Evolutionary conservation across 108 stramenopile species (phyloP), one percentile per base, ranked within the genome.

Genomic region (Schizochytrium sp.): DNA sequence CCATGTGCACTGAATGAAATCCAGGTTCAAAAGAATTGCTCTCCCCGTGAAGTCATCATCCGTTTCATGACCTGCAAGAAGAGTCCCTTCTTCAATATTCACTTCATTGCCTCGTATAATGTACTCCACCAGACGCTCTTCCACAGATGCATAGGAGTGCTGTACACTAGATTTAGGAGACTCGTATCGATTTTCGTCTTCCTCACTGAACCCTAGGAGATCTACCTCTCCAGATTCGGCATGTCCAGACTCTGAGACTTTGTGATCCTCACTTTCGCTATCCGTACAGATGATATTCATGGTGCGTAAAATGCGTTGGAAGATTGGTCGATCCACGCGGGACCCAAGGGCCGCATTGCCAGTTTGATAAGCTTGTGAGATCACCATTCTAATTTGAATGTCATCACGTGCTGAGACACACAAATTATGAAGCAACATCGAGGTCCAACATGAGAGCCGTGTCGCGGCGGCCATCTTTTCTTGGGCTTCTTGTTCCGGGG

Each of bases 321-420:
- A 55, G 53, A 83, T 83, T 10, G 76, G 47, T 0, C 53, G 47
- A 55, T 55, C 53, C n/a, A 49, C 15, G 10, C 53, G 50, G 45
- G 47, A 19, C 5, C 53, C 76, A 42, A 83, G 76, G 1, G 76
- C 76, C 0, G 53, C 53, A 83, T 83, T 83, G 76, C 76, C 53
- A 53, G 28, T 83, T 53, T 83, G 50, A 83, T 83, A 83, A n/a
- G 76, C 76, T 40, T 83, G 76, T 5, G 76, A 83, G 47, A 83
- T 83, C 28, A 83, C 76, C 76, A 83, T 83, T 47, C 76, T 47
- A 38, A 83, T 83, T 28, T 83, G 76, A 8, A 83, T 53, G 53
- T 83, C 76, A 53, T 3, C 0, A 8, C 53, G 5, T n/a, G 50
- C 53, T 13, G 50, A 55, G 28, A 83, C 28, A 40, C 76, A 83